Conservation (phyloP, 257 asterid species). For the Cordia subcordata region DNA sequence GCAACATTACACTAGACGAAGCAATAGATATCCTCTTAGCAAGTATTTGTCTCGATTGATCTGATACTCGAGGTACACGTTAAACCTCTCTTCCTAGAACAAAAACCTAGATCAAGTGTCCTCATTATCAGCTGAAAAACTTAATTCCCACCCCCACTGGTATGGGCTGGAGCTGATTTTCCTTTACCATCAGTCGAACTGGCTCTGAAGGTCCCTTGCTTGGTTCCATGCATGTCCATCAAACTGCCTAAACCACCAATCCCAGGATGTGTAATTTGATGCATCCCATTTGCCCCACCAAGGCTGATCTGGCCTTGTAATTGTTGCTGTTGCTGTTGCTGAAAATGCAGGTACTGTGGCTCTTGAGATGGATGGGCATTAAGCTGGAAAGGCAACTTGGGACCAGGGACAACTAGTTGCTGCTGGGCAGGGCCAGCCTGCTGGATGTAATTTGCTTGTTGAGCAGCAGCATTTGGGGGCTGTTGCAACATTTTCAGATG, state of each 20-base stretch:
- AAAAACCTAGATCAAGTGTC: neutral
- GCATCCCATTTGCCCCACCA: slow-evolving; percentile 53
- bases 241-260: slow-evolving; percentile 33
- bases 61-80: too few relatives aligned
- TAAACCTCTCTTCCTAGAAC: neutral
- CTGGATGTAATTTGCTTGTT: slow-evolving; percentile 48
- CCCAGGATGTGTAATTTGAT: slow-evolving; percentile 63
- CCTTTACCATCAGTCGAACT: slow-evolving; percentile 45
- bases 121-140: too few relatives aligned
- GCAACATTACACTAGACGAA: too few relatives aligned
- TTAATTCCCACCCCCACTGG: slow-evolving; percentile 16
- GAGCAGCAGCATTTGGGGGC: slow-evolving; percentile 44
- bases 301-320: slow-evolving; percentile 54
- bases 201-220: too few relatives aligned
- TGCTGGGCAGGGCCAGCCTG: slow-evolving; percentile 45
- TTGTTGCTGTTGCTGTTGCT: slow-evolving; percentile 60
- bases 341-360: too few relatives aligned
- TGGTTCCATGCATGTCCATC: slow-evolving; percentile 59
- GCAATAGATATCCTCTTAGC: too few relatives aligned
- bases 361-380: slow-evolving; percentile 65
- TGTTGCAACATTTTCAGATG: slow-evolving; percentile 27
- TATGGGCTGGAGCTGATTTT: slow-evolving; percentile 41
- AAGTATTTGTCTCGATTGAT: too few relatives aligned
- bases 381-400: slow-evolving; percentile 82
- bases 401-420: slow-evolving; percentile 43